phyloP scores from a whole-genome alignment of 176 grass and related monocot genomes.

The Neostapfia colusana region DNA sequence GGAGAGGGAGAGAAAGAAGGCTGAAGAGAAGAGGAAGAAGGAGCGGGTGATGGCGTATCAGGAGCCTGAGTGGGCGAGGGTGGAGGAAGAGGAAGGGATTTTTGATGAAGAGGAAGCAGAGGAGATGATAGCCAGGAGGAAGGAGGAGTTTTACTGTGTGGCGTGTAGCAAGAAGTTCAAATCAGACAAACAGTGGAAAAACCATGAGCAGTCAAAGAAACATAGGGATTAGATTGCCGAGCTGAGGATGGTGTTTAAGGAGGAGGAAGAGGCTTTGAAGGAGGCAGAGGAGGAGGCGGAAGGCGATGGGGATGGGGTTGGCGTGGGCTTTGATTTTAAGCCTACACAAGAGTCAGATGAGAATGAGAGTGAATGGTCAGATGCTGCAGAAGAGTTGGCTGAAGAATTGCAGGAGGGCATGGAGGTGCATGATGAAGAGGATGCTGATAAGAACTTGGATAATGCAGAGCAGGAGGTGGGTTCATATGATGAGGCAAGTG shows the following conservation, averaged over 20 bases:
- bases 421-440: conserved; percentile 47
- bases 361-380: conserved; percentile 59
- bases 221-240: conserved; percentile 82
- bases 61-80: conserved; percentile 82
- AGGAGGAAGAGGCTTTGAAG: conserved; percentile 67
- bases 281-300: conserved; percentile 48
- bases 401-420: conserved; percentile 56
- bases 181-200: conserved; percentile 97
- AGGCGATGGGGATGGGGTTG: conserved; percentile 44
- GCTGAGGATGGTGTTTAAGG: conserved; percentile 64
- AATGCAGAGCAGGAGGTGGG: conserved; percentile 51
- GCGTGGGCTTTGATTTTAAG: conserved; percentile 74
- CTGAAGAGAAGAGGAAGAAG: conserved; percentile 80
- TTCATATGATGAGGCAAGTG: conserved; percentile 57
- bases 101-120: conserved; percentile 64
- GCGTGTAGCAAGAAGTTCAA: conserved; percentile 97
- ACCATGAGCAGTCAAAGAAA: conserved; percentile 97
- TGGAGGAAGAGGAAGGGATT: conserved; percentile 45
- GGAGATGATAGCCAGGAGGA: conserved; percentile 61
- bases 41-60: conserved; percentile 66
- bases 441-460: conserved; percentile 29
- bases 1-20: conserved; percentile 63
- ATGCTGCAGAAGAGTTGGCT: conserved; percentile 58
- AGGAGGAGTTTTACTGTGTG: conserved; percentile 83
- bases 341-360: conserved; percentile 67